Evolutionary conservation across 352 stramenopile species (phyloP).

Genomic region (Hyaloperonospora brassicae): DNA sequence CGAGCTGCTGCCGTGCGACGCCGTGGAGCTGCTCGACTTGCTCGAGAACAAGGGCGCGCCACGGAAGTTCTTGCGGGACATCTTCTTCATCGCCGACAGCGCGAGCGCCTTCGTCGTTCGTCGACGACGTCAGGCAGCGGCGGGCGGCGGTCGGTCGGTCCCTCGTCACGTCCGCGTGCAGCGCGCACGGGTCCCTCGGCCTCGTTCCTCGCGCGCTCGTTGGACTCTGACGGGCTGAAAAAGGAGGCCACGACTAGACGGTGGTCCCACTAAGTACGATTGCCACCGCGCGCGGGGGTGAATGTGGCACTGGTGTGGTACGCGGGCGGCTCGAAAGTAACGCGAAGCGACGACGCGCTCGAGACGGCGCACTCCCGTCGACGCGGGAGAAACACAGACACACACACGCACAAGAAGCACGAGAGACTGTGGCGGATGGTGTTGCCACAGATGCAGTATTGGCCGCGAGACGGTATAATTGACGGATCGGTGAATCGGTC

Average conservation of each 20-base stretch:
- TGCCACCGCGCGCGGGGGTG: too few species aligned
- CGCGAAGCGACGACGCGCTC: background rate
- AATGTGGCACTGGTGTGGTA: too few species aligned
- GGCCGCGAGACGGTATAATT: too few species aligned
- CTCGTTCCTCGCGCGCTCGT: background rate
- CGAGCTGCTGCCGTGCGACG: conserved; percentile 11
- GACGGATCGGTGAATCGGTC: too few species aligned
- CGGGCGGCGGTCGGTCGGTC: conserved; percentile 1
- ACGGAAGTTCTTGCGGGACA: conserved; percentile 62
- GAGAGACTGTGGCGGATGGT: too few species aligned
- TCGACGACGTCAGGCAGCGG: too few species aligned
- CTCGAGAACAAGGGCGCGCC: conserved; percentile 33
- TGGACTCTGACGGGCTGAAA: background rate
- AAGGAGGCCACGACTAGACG: background rate
- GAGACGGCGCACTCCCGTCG: background rate
- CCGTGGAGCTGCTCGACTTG: conserved; percentile 19
- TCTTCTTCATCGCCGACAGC: conserved; percentile 52
- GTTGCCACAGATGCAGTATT: too few species aligned
- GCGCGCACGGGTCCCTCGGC: background rate
- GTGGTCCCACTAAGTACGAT: conserved; percentile 1
- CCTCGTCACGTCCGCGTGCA: background rate
- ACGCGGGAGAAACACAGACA: conserved; percentile 1
- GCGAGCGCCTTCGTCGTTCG: conserved; percentile 17
- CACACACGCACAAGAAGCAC: too few species aligned
- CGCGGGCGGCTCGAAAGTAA: background rate